Base-by-base conservation (phyloP, 805 yeast species). In the Monosporozyma siamensis region DNA sequence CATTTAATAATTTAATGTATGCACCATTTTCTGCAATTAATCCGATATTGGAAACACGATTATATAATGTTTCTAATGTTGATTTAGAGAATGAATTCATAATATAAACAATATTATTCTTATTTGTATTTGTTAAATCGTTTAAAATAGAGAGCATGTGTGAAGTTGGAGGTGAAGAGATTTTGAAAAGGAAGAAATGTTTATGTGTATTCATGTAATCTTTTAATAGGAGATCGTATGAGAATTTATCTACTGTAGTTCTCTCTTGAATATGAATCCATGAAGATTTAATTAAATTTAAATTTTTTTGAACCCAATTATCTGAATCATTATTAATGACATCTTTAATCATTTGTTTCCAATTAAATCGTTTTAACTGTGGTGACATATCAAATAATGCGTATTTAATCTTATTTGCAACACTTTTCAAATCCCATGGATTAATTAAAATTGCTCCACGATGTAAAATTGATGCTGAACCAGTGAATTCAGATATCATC, bases 11-110 rank as follows among this genome's bases (percentile, higher is more conserved):
- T 56, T 74, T 79, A 29, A 90, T 70, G 53, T 74, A 86, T 0
- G 87, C 94, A 29, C 97, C 97, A 56, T 82, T 80, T 61, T 89
- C 97, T 0, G 96, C 95, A 47, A 90, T 77, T 41, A 90, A 66
- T 0, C 97, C 97, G 23, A 89, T 54, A 34, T 76, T 75, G 1
- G 82, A 77, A 2, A 77, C 70, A 49, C 86, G 72, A 20, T 80
- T 70, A 63, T 80, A 88, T 42, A 77, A 63, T 38, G 84, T 69
- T 47, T 82, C 84, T 54, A 89, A 64, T 29, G 78, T 82, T 2
- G 70, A 61, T 46, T 82, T 70, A 39, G 78, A 79, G 54, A 78
- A 72, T 39, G 77, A 75, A 49, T 88, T 80, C 41, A 82, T 69
- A 3, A 89, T 70, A 55, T 81, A 89, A 2, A 90, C 88, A 32